These are phyloP conservation scores for Pleurotus citrinopileatus DNA, from an alignment of 768 basidiomycete genomes.

Conservation along the genomic window DNA sequence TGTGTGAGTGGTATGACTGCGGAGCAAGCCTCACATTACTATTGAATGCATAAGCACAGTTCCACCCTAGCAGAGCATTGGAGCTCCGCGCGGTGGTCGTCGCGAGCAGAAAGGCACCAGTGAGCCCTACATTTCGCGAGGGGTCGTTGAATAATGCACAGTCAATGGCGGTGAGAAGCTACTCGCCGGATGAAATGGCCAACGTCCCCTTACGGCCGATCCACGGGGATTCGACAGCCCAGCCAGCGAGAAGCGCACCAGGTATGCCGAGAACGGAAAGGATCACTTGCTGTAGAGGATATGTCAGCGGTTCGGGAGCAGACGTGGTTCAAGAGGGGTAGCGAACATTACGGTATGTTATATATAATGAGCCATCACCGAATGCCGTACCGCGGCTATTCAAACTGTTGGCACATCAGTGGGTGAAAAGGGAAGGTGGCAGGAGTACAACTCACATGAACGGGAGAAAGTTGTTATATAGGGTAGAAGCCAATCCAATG, in stretches of 20 bases:
- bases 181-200: slow-evolving; percentile 59
- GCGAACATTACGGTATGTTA: slow-evolving; percentile 70
- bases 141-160: slow-evolving; percentile 40
- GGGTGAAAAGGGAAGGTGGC: background rate
- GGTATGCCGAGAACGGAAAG: slow-evolving; percentile 67
- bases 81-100: slow-evolving; percentile 74
- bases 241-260: slow-evolving; percentile 69
- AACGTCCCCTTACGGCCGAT: slow-evolving; percentile 69
- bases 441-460: slow-evolving; percentile 5
- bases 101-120: slow-evolving; percentile 72
- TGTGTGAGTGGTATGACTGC: background rate
- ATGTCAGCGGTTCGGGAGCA: background rate
- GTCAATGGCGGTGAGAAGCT: slow-evolving; percentile 11
- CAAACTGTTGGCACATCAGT: slow-evolving; percentile 30
- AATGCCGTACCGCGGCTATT: slow-evolving; percentile 64
- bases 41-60: slow-evolving; percentile 69
- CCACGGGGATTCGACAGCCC: slow-evolving; percentile 61
- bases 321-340: background rate
- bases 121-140: slow-evolving; percentile 55
- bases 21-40: slow-evolving; percentile 51
- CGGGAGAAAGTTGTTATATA: slow-evolving; percentile 49
- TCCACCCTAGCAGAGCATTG: slow-evolving; percentile 72
- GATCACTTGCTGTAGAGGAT: slow-evolving; percentile 56
- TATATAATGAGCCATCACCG: slow-evolving; percentile 66
- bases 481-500: slow-evolving; percentile 73